A percentile compares a stretch with the other conserved stretches of the same genome.
Evolutionary conservation across 2,329 filamentous ascomycete species (phyloP).

Genomic region (Epichloe bromicola): DNA sequence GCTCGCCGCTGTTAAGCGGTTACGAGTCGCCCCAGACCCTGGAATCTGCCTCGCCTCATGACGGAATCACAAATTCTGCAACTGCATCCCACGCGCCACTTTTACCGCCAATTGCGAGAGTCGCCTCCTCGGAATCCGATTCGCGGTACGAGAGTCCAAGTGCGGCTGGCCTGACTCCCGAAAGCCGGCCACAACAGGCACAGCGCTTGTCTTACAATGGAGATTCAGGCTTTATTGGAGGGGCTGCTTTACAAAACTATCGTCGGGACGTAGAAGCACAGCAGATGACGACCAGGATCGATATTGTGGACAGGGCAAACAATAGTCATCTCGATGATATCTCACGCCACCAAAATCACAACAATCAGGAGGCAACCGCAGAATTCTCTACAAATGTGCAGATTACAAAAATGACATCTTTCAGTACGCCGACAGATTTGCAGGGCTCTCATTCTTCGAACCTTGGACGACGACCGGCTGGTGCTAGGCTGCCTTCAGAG

Average conservation of each 20-base stretch:
- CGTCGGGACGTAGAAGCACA: slow-evolving; percentile 23
- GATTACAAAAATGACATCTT: slow-evolving; percentile 26
- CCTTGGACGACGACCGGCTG: slow-evolving; percentile 29
- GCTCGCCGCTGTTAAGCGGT: slow-evolving; percentile 21
- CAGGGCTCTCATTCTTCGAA: slow-evolving; percentile 20
- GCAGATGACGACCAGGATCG: slow-evolving; percentile 2
- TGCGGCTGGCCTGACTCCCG: slow-evolving; percentile 8
- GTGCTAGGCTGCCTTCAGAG: slow-evolving; percentile 27
- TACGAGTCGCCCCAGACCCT: slow-evolving; percentile 29
- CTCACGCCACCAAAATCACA: slow-evolving; percentile 1
- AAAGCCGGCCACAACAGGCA: slow-evolving; percentile 14
- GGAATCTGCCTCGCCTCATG: slow-evolving; percentile 24
- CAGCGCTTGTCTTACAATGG: slow-evolving; percentile 22
- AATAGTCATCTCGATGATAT: slow-evolving; percentile 3
- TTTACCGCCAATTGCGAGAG: slow-evolving; percentile 37
- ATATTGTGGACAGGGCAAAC: background rate
- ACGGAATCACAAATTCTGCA: slow-evolving; percentile 22
- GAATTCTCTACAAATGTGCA: slow-evolving; percentile 18
- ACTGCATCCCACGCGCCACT: slow-evolving; percentile 28
- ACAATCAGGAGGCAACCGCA: slow-evolving; percentile 15
- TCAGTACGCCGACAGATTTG: slow-evolving; percentile 37
- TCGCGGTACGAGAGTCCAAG: slow-evolving; percentile 11
- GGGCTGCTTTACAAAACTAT: slow-evolving; percentile 39
- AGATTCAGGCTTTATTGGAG: slow-evolving; percentile 39
- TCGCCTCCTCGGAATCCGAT: slow-evolving; percentile 29